Percentiles rank a stretch among this genome's conserved stretches.
phyloP scores from a whole-genome alignment of 1,139 yeast genomes.

The Pichia sp. region DNA sequence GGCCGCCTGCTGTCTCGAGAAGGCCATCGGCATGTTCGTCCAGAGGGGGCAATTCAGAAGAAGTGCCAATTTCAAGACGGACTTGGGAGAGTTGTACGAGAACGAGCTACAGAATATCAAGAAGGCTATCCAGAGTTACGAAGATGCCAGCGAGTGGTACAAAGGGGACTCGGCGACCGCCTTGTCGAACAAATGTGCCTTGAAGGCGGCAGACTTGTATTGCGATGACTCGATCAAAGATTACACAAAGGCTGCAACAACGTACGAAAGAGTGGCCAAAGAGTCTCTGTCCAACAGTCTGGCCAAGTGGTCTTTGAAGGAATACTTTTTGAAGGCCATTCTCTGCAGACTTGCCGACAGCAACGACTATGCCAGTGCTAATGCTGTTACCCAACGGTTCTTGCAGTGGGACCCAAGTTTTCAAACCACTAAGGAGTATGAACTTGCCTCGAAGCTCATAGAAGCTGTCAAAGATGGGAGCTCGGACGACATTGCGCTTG shows the following conservation, averaged over 20 bases:
- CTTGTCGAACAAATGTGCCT: slow-evolving; percentile 77
- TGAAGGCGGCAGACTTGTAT: slow-evolving; percentile 85
- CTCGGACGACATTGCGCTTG: slow-evolving; percentile 67
- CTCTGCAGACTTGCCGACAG: slow-evolving; percentile 78
- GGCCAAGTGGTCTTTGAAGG: slow-evolving; percentile 89
- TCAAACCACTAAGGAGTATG: slow-evolving; percentile 72
- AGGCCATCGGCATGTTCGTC: slow-evolving; percentile 81
- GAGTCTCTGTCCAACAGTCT: slow-evolving; percentile 70
- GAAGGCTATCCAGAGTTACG: slow-evolving; percentile 74
- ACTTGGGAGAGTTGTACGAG: slow-evolving; percentile 84
- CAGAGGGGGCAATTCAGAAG: slow-evolving; percentile 91
- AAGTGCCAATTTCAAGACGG: slow-evolving; percentile 91
- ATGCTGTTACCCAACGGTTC: slow-evolving; percentile 63
- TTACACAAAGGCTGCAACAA: slow-evolving; percentile 68
- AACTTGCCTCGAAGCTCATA: slow-evolving; percentile 59
- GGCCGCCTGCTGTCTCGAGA: slow-evolving; percentile 71
- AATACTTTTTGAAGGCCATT: slow-evolving; percentile 79
- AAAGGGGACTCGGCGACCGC: slow-evolving; percentile 93
- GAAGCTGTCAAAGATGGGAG: slow-evolving; percentile 79
- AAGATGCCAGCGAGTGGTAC: slow-evolving; percentile 95
- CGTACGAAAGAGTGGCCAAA: slow-evolving; percentile 73
- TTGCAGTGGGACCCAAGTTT: slow-evolving; percentile 74
- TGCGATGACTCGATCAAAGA: slow-evolving; percentile 61
- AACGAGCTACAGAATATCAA: slow-evolving; percentile 59
- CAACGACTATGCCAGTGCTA: slow-evolving; percentile 83